Evolutionary conservation across 2,329 filamentous ascomycete genomes (phyloP).

Genomic region (Paecilomyces formosus): DNA sequence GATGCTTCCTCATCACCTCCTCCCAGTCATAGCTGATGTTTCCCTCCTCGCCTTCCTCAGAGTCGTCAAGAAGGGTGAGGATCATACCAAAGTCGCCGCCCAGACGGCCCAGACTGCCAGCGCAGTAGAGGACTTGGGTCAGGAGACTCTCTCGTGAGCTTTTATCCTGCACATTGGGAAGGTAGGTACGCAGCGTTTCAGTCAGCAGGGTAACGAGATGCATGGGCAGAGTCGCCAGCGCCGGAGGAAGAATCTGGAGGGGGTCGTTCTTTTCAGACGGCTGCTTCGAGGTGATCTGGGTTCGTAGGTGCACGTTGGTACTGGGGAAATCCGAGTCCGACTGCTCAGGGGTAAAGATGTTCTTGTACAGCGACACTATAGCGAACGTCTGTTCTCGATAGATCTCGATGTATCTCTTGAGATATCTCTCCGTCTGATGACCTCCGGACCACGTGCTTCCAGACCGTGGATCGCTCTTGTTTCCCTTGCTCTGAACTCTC

Average conservation of each 20-base stretch:
- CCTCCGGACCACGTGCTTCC: constrained; percentile 45
- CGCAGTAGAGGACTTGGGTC: constrained; percentile 89
- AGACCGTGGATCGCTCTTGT: constrained; percentile 12
- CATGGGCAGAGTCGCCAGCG: constrained; percentile 75
- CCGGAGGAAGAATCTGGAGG: constrained; percentile 57
- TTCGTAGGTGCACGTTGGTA: constrained; percentile 12
- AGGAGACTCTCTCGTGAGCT: constrained; percentile 77
- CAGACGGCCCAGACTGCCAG: constrained; percentile 78
- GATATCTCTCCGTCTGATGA: constrained; percentile 86
- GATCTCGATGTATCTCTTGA: constrained; percentile 94
- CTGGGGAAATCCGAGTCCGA: constrained; percentile 24
- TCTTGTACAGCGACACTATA: constrained; percentile 89
- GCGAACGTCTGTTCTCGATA: constrained; percentile 96
- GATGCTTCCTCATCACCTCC: constrained; percentile 80
- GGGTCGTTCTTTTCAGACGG: constrained; percentile 20
- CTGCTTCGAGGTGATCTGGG: constrained; percentile 14
- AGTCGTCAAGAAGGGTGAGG: constrained; percentile 53
- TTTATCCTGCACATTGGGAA: constrained; percentile 74
- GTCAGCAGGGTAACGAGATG: constrained; percentile 75
- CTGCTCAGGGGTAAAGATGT: constrained; percentile 64
- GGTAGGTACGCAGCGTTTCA: constrained; percentile 65
- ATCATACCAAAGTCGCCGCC: constrained; percentile 92
- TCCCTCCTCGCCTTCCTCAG: constrained; percentile 26
- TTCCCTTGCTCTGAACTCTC: constrained; percentile 25
- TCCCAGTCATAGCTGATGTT: constrained; percentile 63